Conservation (phyloP, 805 yeast species). For the Yarrowia sp. region DNA sequence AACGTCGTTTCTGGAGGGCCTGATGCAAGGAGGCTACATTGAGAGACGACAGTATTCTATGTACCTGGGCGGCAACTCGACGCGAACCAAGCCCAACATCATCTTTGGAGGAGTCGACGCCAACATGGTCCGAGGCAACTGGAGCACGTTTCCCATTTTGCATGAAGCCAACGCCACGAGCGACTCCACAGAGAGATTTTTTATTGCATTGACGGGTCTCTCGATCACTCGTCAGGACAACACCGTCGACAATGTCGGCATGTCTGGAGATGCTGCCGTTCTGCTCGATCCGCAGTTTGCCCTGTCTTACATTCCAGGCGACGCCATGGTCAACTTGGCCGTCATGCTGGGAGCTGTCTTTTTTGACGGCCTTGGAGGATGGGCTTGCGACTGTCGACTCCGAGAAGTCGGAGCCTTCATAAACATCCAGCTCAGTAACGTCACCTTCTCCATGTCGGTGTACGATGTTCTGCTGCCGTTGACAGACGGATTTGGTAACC, state of each 20-base stretch:
- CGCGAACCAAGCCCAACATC: not conserved
- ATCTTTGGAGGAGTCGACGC: conserved; percentile 22
- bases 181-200: not conserved
- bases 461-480: conserved; percentile 15
- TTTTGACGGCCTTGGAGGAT: conserved; percentile 9
- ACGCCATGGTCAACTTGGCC: conserved; percentile 11
- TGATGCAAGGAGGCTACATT: not conserved
- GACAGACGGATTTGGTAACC: conserved; percentile 9
- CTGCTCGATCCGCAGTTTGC: conserved; percentile 2
- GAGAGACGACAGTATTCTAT: not conserved
- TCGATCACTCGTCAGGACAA: not conserved
- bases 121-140: conserved; percentile 16
- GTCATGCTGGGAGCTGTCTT: conserved; percentile 13
- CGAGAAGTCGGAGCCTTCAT: conserved; percentile 8
- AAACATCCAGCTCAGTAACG: conserved; percentile 13
- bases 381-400: conserved; percentile 4
- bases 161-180: not conserved
- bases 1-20: not conserved
- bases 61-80: conserved; percentile 12
- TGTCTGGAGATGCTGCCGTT: conserved; percentile 8
- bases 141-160: conserved; percentile 19
- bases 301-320: conserved; percentile 7
- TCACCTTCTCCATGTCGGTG: conserved; percentile 20
- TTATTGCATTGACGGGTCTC: conserved; percentile 13
- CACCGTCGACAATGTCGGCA: not conserved